A percentile compares a stretch with the other conserved stretches of the same genome.
phyloP scores from a whole-genome alignment of 2,329 filamentous ascomycete genomes.

The Ilyonectria sp. region DNA sequence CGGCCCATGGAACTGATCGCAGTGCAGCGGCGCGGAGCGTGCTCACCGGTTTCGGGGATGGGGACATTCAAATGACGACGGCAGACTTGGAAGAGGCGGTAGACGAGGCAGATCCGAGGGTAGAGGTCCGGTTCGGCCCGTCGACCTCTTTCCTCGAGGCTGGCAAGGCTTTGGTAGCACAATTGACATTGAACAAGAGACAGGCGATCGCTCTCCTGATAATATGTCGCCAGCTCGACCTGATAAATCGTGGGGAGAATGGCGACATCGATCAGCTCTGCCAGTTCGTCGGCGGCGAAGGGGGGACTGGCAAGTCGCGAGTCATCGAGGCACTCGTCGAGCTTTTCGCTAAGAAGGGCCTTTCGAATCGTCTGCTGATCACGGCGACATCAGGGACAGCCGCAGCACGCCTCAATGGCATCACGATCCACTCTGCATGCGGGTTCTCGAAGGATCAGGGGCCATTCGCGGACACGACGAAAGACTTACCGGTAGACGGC shows the following conservation, averaged over 20 bases:
- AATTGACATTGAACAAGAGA: slow-evolving; percentile 5
- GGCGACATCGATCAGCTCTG: slow-evolving; percentile 22
- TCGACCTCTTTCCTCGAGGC: background rate
- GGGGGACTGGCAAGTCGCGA: slow-evolving; percentile 30
- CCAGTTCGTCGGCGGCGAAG: slow-evolving; percentile 31
- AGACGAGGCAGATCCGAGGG: background rate
- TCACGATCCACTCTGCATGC: too few species aligned
- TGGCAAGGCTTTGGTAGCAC: background rate
- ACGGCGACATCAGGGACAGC: slow-evolving; percentile 18
- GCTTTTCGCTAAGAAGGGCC: slow-evolving; percentile 11
- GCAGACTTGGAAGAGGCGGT: background rate
- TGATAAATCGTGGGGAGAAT: background rate
- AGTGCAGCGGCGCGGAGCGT: slow-evolving; percentile 13
- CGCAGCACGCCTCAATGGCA: too few species aligned
- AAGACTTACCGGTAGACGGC: too few species aligned
- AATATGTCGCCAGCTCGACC: slow-evolving; percentile 25
- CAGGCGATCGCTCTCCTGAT: slow-evolving; percentile 20
- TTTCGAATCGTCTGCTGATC: slow-evolving; percentile 17
- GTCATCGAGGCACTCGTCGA: slow-evolving; percentile 25
- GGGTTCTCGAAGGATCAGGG: too few species aligned
- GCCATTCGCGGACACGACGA: too few species aligned
- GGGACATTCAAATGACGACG: background rate
- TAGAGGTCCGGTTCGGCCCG: background rate
- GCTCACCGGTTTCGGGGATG: slow-evolving; percentile 14
- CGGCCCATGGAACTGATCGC: slow-evolving; percentile 4